Base-by-base conservation (phyloP, 2,329 filamentous ascomycete species). In the Juglanconis oblonga region DNA sequence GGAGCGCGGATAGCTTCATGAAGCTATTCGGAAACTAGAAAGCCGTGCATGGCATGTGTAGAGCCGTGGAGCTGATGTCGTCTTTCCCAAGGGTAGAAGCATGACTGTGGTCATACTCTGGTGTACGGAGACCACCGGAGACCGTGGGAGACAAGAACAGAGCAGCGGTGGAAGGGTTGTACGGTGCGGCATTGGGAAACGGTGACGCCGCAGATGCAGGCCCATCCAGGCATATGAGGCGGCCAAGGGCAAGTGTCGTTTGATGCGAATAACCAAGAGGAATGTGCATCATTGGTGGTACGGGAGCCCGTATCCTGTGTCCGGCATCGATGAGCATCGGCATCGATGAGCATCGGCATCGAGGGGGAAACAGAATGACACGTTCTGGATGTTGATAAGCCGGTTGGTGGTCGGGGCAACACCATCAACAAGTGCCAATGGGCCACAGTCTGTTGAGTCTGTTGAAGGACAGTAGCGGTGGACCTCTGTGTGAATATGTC, bases 21-120 rank as follows among this genome's bases (percentile, higher is more conserved):
- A 51, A 38, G 44, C 58, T 61, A 54, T 57, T 54, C 50, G n/a
- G 49, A 60, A 36, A 52, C 17, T 10, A 47, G 58, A 54, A 31
- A n/a, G 35, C 36, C 44, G 3, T 45, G 32, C 42, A 48, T 35
- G 10, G 35, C 38, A 32, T 29, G 36, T 24, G 51, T 32, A 54
- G 17, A 33, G 33, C 13, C 36, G 10, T n/a, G 32, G 17, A 48
- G 45, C 17, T 31, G 45, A 3, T 40, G 38, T n/a, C 4, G 9
- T 7, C 10, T 14, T 14, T 24, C n/a, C 47, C 17, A 31, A 29
- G 24, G 40, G 8, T 13, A 47, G 42, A 10, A 36, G 42, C 40
- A 24, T 31, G n/a, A 49, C 29, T 17, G 35, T 48, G 33, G 54
- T 47, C 49, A 50, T 57, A 47, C 58, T 29, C 13, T 3, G 38